Evolutionary conservation across 169 alveolate genomes (phyloP), one percentile per base, ranked within the genome.

Genomic region (Sarcocystis neurona): DNA sequence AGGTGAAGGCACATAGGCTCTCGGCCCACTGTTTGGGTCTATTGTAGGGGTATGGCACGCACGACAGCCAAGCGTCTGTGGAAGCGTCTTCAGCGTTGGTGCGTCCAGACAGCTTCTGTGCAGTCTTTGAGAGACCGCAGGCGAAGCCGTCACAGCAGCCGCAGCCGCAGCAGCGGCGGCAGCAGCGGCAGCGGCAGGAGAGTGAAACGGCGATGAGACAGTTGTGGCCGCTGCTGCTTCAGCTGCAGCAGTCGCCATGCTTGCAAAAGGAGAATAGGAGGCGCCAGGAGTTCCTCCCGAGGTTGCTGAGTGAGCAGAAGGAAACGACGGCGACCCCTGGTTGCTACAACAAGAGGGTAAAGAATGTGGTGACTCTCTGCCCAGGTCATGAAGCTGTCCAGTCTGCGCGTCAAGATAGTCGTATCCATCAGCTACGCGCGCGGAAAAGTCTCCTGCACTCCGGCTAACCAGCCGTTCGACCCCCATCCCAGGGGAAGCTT

Each of bases 151-250:
- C 20, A 37, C 80, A 41, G 80, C 70, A n/a, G 66, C 75, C 12
- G 43, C 58, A 37, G 82, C 82, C 39, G 58, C 56, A 39, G 48
- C 6, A 39, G 82, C 80, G 12, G 60, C 58, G 5, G 89, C 89
- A 23, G 80, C 70, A 37, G 89, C 89, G 32, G 89, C 89, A 27
- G 79, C 80, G 4, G 44, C 89, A 30, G 89, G 58, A 56, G 48
- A 56, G 34, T 8, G 87, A 20, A 44, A 66, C 1, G 58, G 79
- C 79, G 18, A 10, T 50, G 18, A 8, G 60, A 18, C 18, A 15
- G 85, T 39, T 44, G 82, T 82, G 43, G 89, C 89, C 75, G 48
- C 43, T 18, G 77, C 84, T 50, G 75, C 79, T 2, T 82, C 84
- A 1, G 75, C 84, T 3, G 79, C 79, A 34, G 23, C 86, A 47